A percentile compares a stretch with the other conserved stretches of the same genome.
Conservation (phyloP, 495 filamentous ascomycete species). For the Lasiosphaeris hirsuta region DNA sequence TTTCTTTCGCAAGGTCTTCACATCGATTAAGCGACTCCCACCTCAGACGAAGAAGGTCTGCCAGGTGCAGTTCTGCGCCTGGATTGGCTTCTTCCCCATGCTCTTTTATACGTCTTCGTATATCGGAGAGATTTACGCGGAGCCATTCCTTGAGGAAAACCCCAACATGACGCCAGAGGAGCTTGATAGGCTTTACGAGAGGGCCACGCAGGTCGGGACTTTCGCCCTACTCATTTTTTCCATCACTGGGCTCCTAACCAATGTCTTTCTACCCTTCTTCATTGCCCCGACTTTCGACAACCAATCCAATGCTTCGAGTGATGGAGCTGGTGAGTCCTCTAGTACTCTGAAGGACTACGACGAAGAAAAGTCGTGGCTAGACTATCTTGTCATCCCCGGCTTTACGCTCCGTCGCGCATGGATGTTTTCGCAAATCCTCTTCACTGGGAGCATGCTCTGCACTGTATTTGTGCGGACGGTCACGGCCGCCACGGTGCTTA, state of each 20-base stretch:
- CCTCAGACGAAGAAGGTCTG: slow-evolving; percentile 79
- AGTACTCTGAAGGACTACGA: slow-evolving; percentile 27
- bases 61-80: slow-evolving; percentile 81
- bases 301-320: slow-evolving; percentile 23
- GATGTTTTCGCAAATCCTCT: slow-evolving; percentile 76
- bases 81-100: slow-evolving; percentile 95
- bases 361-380: slow-evolving; percentile 43
- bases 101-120: slow-evolving; percentile 91
- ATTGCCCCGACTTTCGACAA: slow-evolving; percentile 69
- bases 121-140: slow-evolving; percentile 83
- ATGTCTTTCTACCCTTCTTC: slow-evolving; percentile 77
- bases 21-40: slow-evolving; percentile 70
- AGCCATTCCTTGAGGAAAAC: slow-evolving; percentile 71
- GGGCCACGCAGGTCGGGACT: slow-evolving; percentile 75
- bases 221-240: slow-evolving; percentile 86
- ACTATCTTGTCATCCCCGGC: slow-evolving; percentile 65
- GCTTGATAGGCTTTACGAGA: slow-evolving; percentile 74
- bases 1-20: slow-evolving; percentile 77
- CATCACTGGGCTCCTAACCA: slow-evolving; percentile 72
- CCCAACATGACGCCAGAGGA: slow-evolving; percentile 71
- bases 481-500: slow-evolving; percentile 64
- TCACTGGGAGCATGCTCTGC: slow-evolving; percentile 71
- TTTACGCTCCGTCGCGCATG: slow-evolving; percentile 84
- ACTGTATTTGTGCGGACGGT: slow-evolving; percentile 72
- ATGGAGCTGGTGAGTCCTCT: slow-evolving; percentile 16